Conservation (phyloP, 371 early-diverging fungal genomes). For the Saksenaea oblongispora region DNA sequence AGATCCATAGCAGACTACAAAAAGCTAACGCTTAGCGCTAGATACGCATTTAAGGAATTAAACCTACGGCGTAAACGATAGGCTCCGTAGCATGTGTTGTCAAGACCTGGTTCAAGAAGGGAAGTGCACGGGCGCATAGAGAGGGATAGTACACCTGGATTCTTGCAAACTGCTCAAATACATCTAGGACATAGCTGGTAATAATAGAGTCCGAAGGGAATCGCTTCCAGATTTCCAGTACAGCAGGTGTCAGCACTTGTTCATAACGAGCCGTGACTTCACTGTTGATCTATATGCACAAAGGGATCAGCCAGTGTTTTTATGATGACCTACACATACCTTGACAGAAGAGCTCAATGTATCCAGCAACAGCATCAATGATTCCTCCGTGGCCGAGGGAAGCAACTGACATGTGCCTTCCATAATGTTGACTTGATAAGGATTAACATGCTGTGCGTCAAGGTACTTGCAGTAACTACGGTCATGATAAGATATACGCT, state of each 20-base stretch:
- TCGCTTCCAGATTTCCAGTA: conserved; percentile 77
- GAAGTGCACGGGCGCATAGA: conserved; percentile 71
- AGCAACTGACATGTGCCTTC: conserved; percentile 68
- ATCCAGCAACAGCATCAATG: conserved; percentile 80
- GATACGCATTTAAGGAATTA: background rate
- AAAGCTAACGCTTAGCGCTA: conserved; percentile 1
- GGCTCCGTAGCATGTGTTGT: conserved; percentile 46
- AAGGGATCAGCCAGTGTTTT: no score
- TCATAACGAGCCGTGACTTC: conserved; percentile 75
- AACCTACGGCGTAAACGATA: conserved; percentile 55
- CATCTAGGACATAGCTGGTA: conserved; percentile 73
- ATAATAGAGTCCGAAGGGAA: conserved; percentile 70
- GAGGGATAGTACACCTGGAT: conserved; percentile 62
- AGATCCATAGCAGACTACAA: conserved; percentile 74
- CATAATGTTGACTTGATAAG: conserved; percentile 71
- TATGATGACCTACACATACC: no score
- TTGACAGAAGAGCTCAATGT: conserved; percentile 72
- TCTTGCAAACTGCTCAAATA: conserved; percentile 76
- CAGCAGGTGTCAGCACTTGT: conserved; percentile 68
- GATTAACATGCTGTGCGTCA: conserved; percentile 55
- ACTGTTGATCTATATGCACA: conserved; percentile 69
- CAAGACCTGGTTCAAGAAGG: conserved; percentile 66
- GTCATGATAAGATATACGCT: background rate
- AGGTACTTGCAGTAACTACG: conserved; percentile 65
- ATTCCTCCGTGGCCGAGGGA: conserved; percentile 71